Conservation (phyloP, 805 yeast genomes). For the Kurtzmaniella cleridarum region DNA sequence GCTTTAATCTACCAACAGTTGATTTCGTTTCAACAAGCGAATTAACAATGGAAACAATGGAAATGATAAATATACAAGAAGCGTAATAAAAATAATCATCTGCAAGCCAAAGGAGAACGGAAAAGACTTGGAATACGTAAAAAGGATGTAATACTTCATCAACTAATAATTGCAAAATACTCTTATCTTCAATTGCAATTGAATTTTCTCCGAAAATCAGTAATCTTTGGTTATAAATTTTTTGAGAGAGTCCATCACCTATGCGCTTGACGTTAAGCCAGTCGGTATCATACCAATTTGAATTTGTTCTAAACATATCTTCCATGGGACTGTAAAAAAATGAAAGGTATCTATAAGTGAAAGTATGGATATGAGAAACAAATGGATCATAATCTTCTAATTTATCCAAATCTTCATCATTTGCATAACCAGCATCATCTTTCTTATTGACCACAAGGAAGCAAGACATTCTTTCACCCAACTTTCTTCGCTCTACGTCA, state of each 20-base stretch:
- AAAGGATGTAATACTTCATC: slow-evolving; percentile 95
- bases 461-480: slow-evolving; percentile 67
- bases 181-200: slow-evolving; percentile 70
- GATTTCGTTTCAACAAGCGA: slow-evolving; percentile 82
- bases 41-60: slow-evolving; percentile 71
- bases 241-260: slow-evolving; percentile 67
- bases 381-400: slow-evolving; percentile 48
- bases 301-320: slow-evolving; percentile 77
- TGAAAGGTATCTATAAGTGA: slow-evolving; percentile 78
- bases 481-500: slow-evolving; percentile 52
- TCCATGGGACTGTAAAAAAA: slow-evolving; percentile 82
- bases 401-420: slow-evolving; percentile 28
- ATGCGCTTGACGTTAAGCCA: slow-evolving; percentile 62
- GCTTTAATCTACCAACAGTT: slow-evolving; percentile 65
- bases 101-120: slow-evolving; percentile 84
- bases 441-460: slow-evolving; percentile 39
- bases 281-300: slow-evolving; percentile 77
- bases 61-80: slow-evolving; percentile 80
- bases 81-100: slow-evolving; percentile 96
- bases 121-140: slow-evolving; percentile 89
- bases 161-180: slow-evolving; percentile 56
- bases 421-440: no score
- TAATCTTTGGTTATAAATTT: slow-evolving; percentile 60
- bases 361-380: slow-evolving; percentile 63
- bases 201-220: slow-evolving; percentile 74